phyloP scores from a whole-genome alignment of 1,139 yeast genomes.

The Ogataea hybrid region DNA sequence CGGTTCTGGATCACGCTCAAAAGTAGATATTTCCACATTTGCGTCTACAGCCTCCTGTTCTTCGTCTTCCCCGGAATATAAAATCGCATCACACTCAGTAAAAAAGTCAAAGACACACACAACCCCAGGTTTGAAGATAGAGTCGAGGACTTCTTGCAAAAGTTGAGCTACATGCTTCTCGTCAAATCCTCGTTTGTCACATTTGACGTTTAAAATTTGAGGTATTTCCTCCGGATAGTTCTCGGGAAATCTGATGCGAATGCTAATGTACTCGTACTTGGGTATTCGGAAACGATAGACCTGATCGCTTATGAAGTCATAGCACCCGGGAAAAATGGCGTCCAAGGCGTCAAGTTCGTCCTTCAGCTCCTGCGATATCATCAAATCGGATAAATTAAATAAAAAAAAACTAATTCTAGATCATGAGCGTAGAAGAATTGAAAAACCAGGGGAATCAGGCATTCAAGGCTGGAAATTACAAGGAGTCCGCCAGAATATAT shows the following conservation, averaged over 20 bases:
- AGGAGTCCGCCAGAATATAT: conserved; percentile 60
- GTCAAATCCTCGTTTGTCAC: conserved; percentile 40
- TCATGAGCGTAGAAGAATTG: conserved; percentile 14
- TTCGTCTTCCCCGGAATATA: conserved; percentile 37
- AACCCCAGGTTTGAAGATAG: conserved; percentile 52
- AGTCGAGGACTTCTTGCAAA: conserved; percentile 48
- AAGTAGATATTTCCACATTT: conserved; percentile 7
- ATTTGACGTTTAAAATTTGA: conserved; percentile 48
- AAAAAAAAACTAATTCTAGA: not conserved
- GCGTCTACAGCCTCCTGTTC: conserved; percentile 32
- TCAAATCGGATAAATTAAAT: conserved; percentile 14
- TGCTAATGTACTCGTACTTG: conserved; percentile 51
- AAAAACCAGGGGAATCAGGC: conserved; percentile 63
- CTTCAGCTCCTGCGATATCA: conserved; percentile 55
- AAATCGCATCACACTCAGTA: conserved; percentile 57
- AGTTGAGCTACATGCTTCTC: conserved; percentile 42
- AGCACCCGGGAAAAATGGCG: conserved; percentile 78
- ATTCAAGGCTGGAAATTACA: conserved; percentile 52
- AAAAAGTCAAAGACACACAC: conserved; percentile 82
- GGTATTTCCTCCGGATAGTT: conserved; percentile 69
- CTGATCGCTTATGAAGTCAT: conserved; percentile 36
- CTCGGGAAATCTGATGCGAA: conserved; percentile 68
- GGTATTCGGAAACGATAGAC: conserved; percentile 61
- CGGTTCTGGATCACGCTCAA: not conserved
- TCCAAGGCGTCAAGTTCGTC: conserved; percentile 84